A percentile compares a stretch with the other conserved stretches of the same genome.
Evolutionary conservation across 306 rosid species (phyloP).

Genomic region (Echinosophora koreensis): DNA sequence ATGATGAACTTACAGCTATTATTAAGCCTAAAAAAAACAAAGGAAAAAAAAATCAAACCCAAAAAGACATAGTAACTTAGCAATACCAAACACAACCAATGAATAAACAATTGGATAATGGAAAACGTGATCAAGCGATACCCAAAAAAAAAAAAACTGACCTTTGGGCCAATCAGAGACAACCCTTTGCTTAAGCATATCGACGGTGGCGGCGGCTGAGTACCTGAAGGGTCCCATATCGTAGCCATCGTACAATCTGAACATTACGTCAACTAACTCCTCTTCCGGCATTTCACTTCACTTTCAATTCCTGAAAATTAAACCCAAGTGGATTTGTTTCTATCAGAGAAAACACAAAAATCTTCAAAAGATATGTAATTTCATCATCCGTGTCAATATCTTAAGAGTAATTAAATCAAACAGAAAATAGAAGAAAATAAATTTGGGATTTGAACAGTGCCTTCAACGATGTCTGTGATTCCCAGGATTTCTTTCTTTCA

Average conservation of each 20-base stretch:
- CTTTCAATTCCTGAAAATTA: conserved; percentile 37
- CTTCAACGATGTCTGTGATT: background rate
- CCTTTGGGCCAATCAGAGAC: conserved; percentile 98
- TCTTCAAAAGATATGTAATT: background rate
- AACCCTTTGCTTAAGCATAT: conserved; percentile 88
- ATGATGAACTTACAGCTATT: background rate
- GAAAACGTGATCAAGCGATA: background rate
- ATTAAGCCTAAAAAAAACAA: background rate
- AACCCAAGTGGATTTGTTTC: background rate
- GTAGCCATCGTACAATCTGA: conserved; percentile 87
- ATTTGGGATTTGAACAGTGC: background rate
- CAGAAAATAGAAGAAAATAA: background rate
- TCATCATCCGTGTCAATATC: background rate
- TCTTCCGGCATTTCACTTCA: conserved; percentile 82
- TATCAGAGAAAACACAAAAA: background rate
- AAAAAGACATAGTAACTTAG: background rate
- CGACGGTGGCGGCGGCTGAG: conserved; percentile 84
- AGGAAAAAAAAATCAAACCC: background rate
- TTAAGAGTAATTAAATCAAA: background rate
- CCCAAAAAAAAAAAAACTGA: conserved; percentile 10
- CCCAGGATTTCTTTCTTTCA: conserved; percentile 16
- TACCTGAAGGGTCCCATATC: conserved; percentile 89
- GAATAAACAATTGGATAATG: background rate
- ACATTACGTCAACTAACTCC: conserved; percentile 80
- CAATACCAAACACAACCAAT: conserved; percentile 6